A percentile compares a stretch with the other conserved stretches of the same genome.
These are phyloP conservation scores for Scytalidium lignicola DNA, from an alignment of 2,329 filamentous ascomycete genomes.

Conservation along the genomic window DNA sequence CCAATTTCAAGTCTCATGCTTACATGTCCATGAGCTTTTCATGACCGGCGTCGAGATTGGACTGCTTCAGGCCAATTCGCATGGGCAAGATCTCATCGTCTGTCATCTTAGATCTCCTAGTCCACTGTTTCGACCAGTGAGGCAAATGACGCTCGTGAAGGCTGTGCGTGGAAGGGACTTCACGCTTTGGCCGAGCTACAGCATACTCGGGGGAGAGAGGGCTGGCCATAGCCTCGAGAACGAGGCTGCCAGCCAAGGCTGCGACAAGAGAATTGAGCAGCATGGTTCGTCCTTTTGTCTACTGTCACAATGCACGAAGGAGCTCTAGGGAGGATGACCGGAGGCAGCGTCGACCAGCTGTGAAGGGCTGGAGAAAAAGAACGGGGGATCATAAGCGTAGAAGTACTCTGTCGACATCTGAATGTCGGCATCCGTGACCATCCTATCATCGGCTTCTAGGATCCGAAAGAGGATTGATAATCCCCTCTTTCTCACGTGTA, in stretches of 20 bases:
- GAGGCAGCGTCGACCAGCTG: too few relatives aligned
- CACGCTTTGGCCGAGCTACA: slow-evolving; percentile 10
- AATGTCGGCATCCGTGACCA: too few relatives aligned
- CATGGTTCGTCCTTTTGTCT: slow-evolving; percentile 7
- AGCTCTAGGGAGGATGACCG: too few relatives aligned
- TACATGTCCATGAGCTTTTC: slow-evolving; percentile 36
- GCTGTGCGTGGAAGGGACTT: slow-evolving; percentile 14
- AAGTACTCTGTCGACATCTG: too few relatives aligned
- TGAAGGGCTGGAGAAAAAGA: too few relatives aligned
- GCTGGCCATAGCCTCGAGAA: slow-evolving; percentile 11
- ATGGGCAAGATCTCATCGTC: slow-evolving; percentile 30
- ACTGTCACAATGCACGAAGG: background rate
- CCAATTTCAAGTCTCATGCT: slow-evolving; percentile 3
- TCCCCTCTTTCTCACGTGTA: too few relatives aligned
- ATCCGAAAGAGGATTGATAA: too few relatives aligned
- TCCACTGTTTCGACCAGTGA: slow-evolving; percentile 14
- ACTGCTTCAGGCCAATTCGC: slow-evolving; percentile 40
- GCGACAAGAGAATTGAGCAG: slow-evolving; percentile 13
- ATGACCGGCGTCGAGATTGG: slow-evolving; percentile 38
- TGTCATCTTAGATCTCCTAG: slow-evolving; percentile 15
- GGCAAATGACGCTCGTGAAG: slow-evolving; percentile 19
- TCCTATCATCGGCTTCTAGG: too few relatives aligned
- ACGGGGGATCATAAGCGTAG: too few relatives aligned
- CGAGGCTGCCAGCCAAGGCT: slow-evolving; percentile 12
- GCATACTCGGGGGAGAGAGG: slow-evolving; percentile 7